Evolutionary conservation across 2,329 filamentous ascomycete species (phyloP).

Genomic region (Alternaria triticina): DNA sequence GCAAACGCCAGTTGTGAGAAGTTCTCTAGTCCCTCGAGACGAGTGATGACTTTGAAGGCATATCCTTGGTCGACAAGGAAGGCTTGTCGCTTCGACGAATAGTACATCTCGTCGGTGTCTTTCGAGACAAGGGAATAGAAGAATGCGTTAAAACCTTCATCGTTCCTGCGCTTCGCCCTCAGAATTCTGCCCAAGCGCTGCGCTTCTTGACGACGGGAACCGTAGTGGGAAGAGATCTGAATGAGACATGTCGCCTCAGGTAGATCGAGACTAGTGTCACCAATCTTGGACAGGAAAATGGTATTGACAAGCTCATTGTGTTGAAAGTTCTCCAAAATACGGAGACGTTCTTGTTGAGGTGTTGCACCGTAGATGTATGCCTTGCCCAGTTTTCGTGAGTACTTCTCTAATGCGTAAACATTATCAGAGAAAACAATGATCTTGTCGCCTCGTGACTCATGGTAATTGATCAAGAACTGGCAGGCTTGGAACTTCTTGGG

Average conservation of each 20-base stretch:
- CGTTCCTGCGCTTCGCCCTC: constrained; percentile 91
- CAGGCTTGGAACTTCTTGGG: constrained; percentile 96
- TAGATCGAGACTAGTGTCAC: constrained; percentile 95
- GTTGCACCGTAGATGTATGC: constrained; percentile 93
- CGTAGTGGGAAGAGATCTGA: constrained; percentile 97
- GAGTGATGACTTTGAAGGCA: constrained; percentile 98
- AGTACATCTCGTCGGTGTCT: constrained; percentile 97
- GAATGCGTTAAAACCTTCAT: constrained; percentile 98
- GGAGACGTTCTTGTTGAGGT: constrained; percentile 80
- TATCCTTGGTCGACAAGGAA: constrained; percentile 98
- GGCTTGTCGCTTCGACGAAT: constrained; percentile 93
- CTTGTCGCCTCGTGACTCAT: constrained; percentile 93
- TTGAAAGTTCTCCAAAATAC: constrained; percentile 92
- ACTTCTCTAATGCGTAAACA: constrained; percentile 86
- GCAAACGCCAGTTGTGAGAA: constrained; percentile 81
- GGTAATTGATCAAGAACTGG: constrained; percentile 97
- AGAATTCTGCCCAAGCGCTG: constrained; percentile 92
- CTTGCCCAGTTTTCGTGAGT: constrained; percentile 83
- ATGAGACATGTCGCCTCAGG: constrained; percentile 97
- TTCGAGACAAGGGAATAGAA: constrained; percentile 98
- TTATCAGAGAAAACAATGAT: constrained; percentile 99
- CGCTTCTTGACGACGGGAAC: constrained; percentile 94
- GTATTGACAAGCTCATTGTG: constrained; percentile 90
- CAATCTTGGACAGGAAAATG: constrained; percentile 95
- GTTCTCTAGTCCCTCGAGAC: constrained; percentile 87